A percentile compares a stretch with the other conserved stretches of the same genome.
Evolutionary conservation across 2,329 filamentous ascomycete genomes (phyloP).

Genomic region (Pseudogymnoascus verrucosus): DNA sequence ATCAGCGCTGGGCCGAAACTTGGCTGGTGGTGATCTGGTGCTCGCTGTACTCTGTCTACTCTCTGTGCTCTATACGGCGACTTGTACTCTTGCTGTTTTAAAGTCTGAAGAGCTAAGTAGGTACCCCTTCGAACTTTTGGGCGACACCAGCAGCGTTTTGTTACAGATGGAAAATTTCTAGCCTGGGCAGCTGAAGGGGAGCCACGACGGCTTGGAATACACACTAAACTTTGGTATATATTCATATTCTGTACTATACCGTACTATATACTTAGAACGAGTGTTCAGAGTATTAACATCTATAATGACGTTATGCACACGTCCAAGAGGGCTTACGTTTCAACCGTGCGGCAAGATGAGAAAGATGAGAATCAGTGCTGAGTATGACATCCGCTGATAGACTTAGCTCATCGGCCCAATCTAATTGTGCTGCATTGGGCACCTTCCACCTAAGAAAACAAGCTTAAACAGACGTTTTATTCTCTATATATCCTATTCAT

Average conservation of each 20-base stretch:
- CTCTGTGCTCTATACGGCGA: neutral
- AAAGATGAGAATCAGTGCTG: no score
- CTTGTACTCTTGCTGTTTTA: neutral
- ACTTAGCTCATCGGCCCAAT: neutral
- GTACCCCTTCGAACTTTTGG: no score
- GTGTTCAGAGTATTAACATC: neutral
- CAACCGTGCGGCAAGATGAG: neutral
- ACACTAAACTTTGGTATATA: no score
- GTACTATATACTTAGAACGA: no score
- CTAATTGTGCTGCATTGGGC: neutral
- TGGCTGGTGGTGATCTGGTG: neutral
- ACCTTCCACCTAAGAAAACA: neutral
- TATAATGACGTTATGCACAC: neutral
- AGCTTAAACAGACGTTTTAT: neutral
- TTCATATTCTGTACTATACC: no score
- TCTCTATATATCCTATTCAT: neutral
- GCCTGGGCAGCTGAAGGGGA: no score
- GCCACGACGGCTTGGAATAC: no score
- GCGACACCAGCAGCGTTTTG: no score
- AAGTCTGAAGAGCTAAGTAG: no score
- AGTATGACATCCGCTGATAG: neutral
- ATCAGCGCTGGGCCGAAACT: neutral
- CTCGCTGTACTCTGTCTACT: neutral
- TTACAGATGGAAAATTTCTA: no score
- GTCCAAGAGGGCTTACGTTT: neutral